These are phyloP conservation scores for Saccharomycopsis hybrid DNA, from an alignment of 1,139 yeast genomes.

Conservation along the genomic window DNA sequence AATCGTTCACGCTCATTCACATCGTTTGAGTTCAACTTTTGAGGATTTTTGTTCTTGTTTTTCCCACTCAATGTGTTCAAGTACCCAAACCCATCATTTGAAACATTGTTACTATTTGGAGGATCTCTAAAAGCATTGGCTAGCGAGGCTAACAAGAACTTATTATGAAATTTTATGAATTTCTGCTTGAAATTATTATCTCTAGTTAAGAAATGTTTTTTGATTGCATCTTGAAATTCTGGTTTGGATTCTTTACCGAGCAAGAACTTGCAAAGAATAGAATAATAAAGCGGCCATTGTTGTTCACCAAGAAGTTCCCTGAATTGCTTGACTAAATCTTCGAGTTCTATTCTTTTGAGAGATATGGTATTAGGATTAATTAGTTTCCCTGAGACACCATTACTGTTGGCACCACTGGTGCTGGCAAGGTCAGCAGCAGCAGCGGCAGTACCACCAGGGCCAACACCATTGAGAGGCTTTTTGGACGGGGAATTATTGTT, in stretches of 20 bases:
- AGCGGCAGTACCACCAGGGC: too few relatives aligned
- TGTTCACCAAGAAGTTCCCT: conserved; percentile 60
- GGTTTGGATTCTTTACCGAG: conserved; percentile 72
- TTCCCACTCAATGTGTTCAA: conserved; percentile 41
- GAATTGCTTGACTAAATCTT: conserved; percentile 63
- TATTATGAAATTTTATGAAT: conserved; percentile 58
- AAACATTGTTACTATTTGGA: conserved; percentile 39
- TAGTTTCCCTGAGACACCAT: too few relatives aligned
- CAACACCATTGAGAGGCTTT: too few relatives aligned
- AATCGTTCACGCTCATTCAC: conserved; percentile 66
- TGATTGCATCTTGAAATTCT: conserved; percentile 55
- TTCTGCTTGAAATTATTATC: conserved; percentile 9
- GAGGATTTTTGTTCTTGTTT: conserved; percentile 36
- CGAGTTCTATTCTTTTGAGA: conserved; percentile 72
- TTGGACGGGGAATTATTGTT: too few relatives aligned
- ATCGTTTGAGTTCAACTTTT: conserved; percentile 26
- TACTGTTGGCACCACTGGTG: too few relatives aligned
- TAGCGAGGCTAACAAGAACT: conserved; percentile 68
- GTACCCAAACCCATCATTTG: conserved; percentile 49
- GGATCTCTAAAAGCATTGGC: conserved; percentile 76
- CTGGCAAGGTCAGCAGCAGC: too few relatives aligned
- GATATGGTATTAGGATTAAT: too few relatives aligned
- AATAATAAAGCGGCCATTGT: conserved; percentile 84
- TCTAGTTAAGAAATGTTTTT: conserved; percentile 23
- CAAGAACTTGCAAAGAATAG: conserved; percentile 65